Base-by-base conservation (phyloP, 805 yeast genomes). In the Starmerella bacillaris region DNA sequence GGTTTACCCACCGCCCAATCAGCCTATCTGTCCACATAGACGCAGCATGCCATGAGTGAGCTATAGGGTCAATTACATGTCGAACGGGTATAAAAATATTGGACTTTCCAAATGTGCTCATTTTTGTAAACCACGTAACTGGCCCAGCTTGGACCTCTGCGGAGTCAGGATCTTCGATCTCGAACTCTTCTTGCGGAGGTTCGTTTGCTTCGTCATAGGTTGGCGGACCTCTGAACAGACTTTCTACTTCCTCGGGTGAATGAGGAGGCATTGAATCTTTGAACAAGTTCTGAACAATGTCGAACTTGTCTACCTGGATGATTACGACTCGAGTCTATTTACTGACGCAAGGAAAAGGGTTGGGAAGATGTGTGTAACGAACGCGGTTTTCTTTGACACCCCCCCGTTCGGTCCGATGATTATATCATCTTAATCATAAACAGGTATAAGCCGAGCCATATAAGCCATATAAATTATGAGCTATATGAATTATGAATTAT, bases 1-100 rank as follows among this genome's bases (percentile, higher is more conserved):
- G 94, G 50, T 84, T 82, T 4, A 94, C 94, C n/a, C 78, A 45
- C 40, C 68, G 67, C 15, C 72, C 61, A 9, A 86, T 55, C 19
- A 63, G 54, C 21, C 59, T 55, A 46, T 84, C 94, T 35, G 70
- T 57, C 35, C 64, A 62, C 27, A 58, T 55, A 36, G 55, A 49
- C 7, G 57, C 3, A 12, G 45, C 41, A 5, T 49, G 40, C 44
- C 60, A 59, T 1, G 58, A 31, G 30, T 56, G 59, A 1, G 61
- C 65, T 9, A 68, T 46, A 0, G 74, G 75, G 40, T 67, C 72
- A 27, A 68, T 47, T 4, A 65, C 45, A 33, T 55, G 53, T 26
- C 57, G 51, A 3, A 67, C 62, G 0, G 70, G 68, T 12, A 43
- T 33, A 2, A 58, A 47, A n/a, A 66, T 41, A n/a, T 41, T 15